Conservation (phyloP, 2,329 filamentous ascomycete species). For the Biscogniauxia mediterranea region DNA sequence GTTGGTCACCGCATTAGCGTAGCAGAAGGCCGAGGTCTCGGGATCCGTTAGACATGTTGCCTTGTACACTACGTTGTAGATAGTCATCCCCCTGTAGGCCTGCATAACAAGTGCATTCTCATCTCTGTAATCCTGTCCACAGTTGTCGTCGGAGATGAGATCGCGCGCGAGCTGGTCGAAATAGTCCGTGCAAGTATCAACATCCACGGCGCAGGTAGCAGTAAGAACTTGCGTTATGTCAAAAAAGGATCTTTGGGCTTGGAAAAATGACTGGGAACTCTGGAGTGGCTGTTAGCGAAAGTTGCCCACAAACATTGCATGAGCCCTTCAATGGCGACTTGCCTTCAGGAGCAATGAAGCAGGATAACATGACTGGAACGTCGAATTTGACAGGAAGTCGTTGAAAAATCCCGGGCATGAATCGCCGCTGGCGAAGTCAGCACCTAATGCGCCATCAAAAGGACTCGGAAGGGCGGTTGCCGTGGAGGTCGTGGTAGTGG, state of each 20-base stretch:
- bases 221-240: conserved; percentile 77
- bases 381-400: conserved; percentile 61
- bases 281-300: conserved; percentile 39
- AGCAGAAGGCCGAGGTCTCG: conserved; percentile 69
- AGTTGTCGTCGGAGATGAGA: conserved; percentile 62
- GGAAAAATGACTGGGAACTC: conserved; percentile 83
- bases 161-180: conserved; percentile 64
- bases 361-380: conserved; percentile 74
- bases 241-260: conserved; percentile 67
- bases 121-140: conserved; percentile 66
- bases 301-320: not conserved
- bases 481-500: conserved; percentile 30
- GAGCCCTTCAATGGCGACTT: conserved; percentile 30
- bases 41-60: conserved; percentile 76
- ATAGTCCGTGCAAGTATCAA: conserved; percentile 61
- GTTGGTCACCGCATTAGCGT: conserved; percentile 82
- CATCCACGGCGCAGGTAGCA: conserved; percentile 69
- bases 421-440: conserved; percentile 56
- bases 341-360: conserved; percentile 82
- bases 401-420: conserved; percentile 69
- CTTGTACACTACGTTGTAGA: conserved; percentile 76
- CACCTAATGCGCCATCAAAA: conserved; percentile 64
- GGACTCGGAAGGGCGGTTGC: conserved; percentile 55
- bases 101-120: conserved; percentile 70
- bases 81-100: conserved; percentile 71